phyloP scores from a whole-genome alignment of 164 flowering plant genomes.

The Paratinospora sagittata region DNA sequence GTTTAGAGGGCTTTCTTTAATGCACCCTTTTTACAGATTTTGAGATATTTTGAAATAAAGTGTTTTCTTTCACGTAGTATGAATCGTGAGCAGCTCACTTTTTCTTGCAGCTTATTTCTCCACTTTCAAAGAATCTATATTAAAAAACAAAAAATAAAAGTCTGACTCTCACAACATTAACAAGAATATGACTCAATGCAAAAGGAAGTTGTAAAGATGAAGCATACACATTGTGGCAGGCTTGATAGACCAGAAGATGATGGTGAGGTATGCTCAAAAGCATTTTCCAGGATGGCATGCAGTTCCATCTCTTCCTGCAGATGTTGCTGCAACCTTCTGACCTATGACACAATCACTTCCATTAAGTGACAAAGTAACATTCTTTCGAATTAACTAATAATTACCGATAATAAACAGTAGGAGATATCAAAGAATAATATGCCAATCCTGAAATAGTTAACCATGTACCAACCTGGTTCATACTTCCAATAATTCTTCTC shows the following conservation, averaged over 20 bases:
- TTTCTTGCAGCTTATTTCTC: too few relatives aligned
- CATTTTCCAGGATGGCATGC: constrained; percentile 45
- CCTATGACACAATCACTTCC: constrained; percentile 26
- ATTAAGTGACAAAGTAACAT: constrained; percentile 1
- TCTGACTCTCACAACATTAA: neutral
- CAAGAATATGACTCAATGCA: neutral
- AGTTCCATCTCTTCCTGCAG: constrained; percentile 55
- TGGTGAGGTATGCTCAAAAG: constrained; percentile 30
- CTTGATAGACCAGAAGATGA: constrained; percentile 29
- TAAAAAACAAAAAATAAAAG: neutral
- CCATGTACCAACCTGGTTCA: too few relatives aligned
- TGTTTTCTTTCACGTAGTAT: too few relatives aligned
- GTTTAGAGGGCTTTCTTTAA: too few relatives aligned
- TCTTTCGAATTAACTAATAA: neutral
- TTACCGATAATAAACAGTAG: neutral
- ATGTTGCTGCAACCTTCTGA: constrained; percentile 41
- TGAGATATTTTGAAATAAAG: too few relatives aligned
- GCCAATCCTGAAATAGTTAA: too few relatives aligned
- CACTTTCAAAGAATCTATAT: too few relatives aligned
- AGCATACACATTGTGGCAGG: constrained; percentile 44
- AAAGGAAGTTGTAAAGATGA: neutral
- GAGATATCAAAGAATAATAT: too few relatives aligned
- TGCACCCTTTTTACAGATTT: too few relatives aligned
- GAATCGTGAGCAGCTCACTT: too few relatives aligned
- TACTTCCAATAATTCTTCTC: too few relatives aligned